Evolutionary conservation across 2,329 filamentous ascomycete species (phyloP), one percentile per base, ranked within the genome.

Genomic region (Fusarium musae): DNA sequence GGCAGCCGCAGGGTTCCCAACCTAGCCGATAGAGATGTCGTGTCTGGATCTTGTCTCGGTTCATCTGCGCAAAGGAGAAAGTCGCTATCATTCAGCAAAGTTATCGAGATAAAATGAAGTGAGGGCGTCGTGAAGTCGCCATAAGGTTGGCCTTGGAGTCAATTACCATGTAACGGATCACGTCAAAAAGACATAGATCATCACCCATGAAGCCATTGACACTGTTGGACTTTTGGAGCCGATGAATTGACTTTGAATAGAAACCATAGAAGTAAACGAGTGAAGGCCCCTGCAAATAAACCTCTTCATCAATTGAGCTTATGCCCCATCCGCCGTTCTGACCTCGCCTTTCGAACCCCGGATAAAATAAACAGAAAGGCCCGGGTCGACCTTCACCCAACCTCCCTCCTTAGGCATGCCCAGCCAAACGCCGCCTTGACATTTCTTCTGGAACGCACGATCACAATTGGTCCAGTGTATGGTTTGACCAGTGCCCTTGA

Each of bases 241-340:
- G n/a, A n/a, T n/a, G n/a, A n/a, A n/a, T n/a, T n/a, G n/a, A n/a
- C n/a, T n/a, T n/a, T 44, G 16, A 5, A 13, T 4, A 19, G 3
- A 46, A 28, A 19, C 11, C 1, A 19, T 21, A 28, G 0, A 15
- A 28, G 0, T 3, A 2, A 10, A 28, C 5, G 6, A 0, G 12
- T 28, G 5, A 44, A 1, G 5, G 3, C n/a, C 9, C 28, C 0
- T n/a, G 0, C 13, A n/a, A n/a, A 8, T 13, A 1, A 4, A n/a
- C 13, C 0, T n/a, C 44, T n/a, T n/a, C 6, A 2, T 32, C 10
- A n/a, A 12, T 4, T 0, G 21, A 17, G 21, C 3, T 49, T 32
- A 32, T 23, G 28, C 28, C 10, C 7, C 21, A 17, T 32, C 21
- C 10, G 21, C 16, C 15, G n/a, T 10, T 23, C 30, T 26, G 6